Conservation (phyloP, 1,284 basidiomycete genomes). For the Porogramme epimiltina region DNA sequence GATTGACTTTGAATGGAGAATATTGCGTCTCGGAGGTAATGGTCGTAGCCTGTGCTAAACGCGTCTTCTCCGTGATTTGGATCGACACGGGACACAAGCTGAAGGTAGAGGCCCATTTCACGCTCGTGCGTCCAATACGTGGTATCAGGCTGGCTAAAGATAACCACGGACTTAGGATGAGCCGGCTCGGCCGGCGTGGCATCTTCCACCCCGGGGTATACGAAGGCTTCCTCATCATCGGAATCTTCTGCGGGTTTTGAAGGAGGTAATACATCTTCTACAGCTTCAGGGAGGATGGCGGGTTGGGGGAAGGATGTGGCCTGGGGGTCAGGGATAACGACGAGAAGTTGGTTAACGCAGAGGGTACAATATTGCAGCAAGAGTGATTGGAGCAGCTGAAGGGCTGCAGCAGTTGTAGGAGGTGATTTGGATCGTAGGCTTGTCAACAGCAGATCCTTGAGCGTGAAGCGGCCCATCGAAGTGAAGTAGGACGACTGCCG, state of each 20-base stretch:
- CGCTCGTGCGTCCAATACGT: slow-evolving; percentile 79
- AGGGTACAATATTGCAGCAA: slow-evolving; percentile 69
- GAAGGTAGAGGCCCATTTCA: slow-evolving; percentile 81
- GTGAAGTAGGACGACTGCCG: slow-evolving; percentile 81
- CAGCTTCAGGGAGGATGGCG: slow-evolving; percentile 34
- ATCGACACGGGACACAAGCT: slow-evolving; percentile 80
- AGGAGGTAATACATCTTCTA: slow-evolving; percentile 12
- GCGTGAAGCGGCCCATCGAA: slow-evolving; percentile 83
- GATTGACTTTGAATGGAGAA: slow-evolving; percentile 65
- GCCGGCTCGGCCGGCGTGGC: slow-evolving; percentile 22
- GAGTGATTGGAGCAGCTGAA: slow-evolving; percentile 81
- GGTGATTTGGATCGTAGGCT: slow-evolving; percentile 73
- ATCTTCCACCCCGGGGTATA: slow-evolving; percentile 58
- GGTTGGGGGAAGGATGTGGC: slow-evolving; percentile 79
- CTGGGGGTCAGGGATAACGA: slow-evolving; percentile 65
- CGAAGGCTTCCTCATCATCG: slow-evolving; percentile 65
- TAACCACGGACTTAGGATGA: slow-evolving; percentile 20
- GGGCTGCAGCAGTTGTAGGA: slow-evolving; percentile 69
- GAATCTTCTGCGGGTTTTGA: slow-evolving; percentile 37
- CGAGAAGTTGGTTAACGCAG: slow-evolving; percentile 67
- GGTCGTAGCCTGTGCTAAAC: slow-evolving; percentile 86
- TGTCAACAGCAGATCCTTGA: slow-evolving; percentile 84
- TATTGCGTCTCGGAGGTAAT: slow-evolving; percentile 83
- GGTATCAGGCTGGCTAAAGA: slow-evolving; percentile 64
- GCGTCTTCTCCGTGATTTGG: slow-evolving; percentile 70